Base-by-base conservation (phyloP, 345 rosid species). In the Ricinus communis region DNA sequence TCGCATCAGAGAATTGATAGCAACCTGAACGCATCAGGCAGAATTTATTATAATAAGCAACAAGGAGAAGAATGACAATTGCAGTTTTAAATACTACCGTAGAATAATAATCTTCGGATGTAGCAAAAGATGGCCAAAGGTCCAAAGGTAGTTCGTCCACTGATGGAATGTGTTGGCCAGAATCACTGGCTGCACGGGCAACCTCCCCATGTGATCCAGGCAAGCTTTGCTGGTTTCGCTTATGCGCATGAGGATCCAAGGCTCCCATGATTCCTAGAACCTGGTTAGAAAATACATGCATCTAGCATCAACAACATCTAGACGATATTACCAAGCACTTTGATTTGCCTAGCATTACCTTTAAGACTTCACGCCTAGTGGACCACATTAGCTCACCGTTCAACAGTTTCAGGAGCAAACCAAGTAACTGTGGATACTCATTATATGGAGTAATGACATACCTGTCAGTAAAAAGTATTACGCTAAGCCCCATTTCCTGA, bases 201-300 rank as follows among this genome's bases (percentile, higher is more conserved):
- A 88, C 93, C 79, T 95, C 99, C 55, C 98, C 96, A 77, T 92
- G 96, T 38, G 93, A 81, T 63, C 94, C 96, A 64, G 93, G 84
- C 75, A 88, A 71, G 66, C 77, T 83, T 73, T 81, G 93, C 74
- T 95, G 99, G 82, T 93, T 95, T 73, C 88, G 84, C 81, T 95
- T 95, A 77, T 93, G 96, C 21, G 74, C 86, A 83, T 90, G 97
- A 54, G 99, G 99, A 90, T 95, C 99, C 77, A 95, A 79, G 77
- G 99, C 99, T 68, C 97, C 99, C 94, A 95, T 90, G 72, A 95
- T 95, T 68, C 99, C 99, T 70, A 95, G 97, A 56, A 95, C 99
- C 99, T 95, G 86, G 74, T 9, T n/a, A n/a, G n/a, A n/a, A n/a
- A n/a, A n/a, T n/a, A n/a, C n/a, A n/a, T 33, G 16, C 40, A 54